Evolutionary conservation across 257 asterid species (phyloP), one percentile per base, ranked within the genome.

Genomic region (Apocynum venetum): DNA sequence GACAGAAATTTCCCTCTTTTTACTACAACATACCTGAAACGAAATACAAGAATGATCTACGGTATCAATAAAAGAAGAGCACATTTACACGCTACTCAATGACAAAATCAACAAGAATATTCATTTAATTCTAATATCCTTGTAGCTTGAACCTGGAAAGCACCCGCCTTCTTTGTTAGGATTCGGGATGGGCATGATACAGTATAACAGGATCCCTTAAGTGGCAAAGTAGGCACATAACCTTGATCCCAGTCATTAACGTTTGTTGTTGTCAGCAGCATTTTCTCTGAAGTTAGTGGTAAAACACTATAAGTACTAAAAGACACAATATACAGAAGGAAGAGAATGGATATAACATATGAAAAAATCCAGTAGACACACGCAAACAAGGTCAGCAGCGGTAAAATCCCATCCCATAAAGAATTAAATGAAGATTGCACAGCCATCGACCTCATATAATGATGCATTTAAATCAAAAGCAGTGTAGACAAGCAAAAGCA

Each of bases 121-220:
- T 71, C 60, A 77, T 67, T 15, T 48, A 82, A 77, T 73, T 76
- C 72, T 71, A 68, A 40, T 65, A 31, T 9, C 57, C 53, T n/a
- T 53, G 61, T 51, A 81, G 55, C 38, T 43, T n/a, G 69, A 76
- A 91, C 97, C 97, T 89, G 88, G 31, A 78, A 79, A 76, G 35
- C 84, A 74, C 84, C 84, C 65, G 63, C 81, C 77, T 87, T 87
- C 86, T 35, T 68, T 48, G 75, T 77, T 47, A 49, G 63, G 77
- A 48, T 49, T 43, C 82, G 82, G 77, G 75, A 69, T 67, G 19
- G 89, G 63, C 78, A 71, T 77, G 82, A 53, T 78, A 84, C 72
- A 46, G 85, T 83, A 80, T 78, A 69, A 76, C 76, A 76, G 44
- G 57, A 86, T 61, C 80, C 83, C 80, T 71, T 78, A 25, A 71